A percentile compares a stretch with the other conserved stretches of the same genome.
These are phyloP conservation scores for Harringtonia lauricola DNA, from an alignment of 2,329 filamentous ascomycete genomes.

Conservation along the genomic window DNA sequence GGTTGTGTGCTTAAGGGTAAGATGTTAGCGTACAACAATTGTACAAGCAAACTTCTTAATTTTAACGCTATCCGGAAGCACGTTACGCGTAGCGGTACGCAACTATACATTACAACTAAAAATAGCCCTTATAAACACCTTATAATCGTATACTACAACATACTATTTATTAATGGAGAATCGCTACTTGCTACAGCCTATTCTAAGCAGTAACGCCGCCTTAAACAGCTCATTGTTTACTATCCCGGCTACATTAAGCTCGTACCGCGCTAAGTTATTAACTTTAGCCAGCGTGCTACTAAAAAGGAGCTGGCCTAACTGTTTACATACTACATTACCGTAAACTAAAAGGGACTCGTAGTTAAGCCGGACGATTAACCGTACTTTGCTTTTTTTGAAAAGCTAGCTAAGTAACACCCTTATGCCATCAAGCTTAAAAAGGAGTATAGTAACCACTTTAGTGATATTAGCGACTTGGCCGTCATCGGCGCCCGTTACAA, in stretches of 20 bases:
- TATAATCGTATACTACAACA: no score
- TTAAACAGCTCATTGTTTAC: constrained; percentile 44
- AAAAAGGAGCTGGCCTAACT: constrained; percentile 44
- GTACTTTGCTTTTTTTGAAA: no score
- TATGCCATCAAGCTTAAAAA: constrained; percentile 78
- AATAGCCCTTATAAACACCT: no score
- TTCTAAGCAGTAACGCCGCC: constrained; percentile 46
- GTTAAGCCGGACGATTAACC: no score
- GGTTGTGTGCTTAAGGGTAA: constrained; percentile 74
- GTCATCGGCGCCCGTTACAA: constrained; percentile 67
- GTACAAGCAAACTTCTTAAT: no score
- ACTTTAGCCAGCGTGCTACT: constrained; percentile 32
- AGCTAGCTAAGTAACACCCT: constrained; percentile 32
- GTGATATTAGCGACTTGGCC: no score
- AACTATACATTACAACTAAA: constrained; percentile 49
- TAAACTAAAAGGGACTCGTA: constrained; percentile 66
- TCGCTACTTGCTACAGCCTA: no score
- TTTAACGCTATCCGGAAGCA: constrained; percentile 54
- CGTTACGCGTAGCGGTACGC: constrained; percentile 37
- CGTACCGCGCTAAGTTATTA: constrained; percentile 66
- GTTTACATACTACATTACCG: constrained; percentile 57
- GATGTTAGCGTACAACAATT: no score
- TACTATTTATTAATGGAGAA: no score
- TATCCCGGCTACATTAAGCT: no score
- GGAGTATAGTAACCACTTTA: constrained; percentile 68